Evolutionary conservation across 2,329 filamentous ascomycete genomes (phyloP).

Genomic region (Decorospora gaudefroyi): DNA sequence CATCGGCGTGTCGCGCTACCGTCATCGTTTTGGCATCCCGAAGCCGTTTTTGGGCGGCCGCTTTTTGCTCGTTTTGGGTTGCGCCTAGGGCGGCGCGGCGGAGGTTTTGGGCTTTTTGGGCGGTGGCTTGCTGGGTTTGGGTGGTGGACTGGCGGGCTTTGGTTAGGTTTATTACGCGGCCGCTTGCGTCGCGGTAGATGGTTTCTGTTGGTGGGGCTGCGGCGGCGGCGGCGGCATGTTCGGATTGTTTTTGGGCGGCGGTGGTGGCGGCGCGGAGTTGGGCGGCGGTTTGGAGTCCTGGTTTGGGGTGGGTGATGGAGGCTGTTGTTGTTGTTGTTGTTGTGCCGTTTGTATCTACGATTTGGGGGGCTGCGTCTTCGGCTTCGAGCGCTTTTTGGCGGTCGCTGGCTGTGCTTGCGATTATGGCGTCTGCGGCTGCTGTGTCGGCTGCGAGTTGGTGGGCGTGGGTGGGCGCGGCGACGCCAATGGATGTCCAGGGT

Average conservation of each 20-base stretch:
- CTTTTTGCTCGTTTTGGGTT: slow-evolving; percentile 65
- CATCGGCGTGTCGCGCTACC: slow-evolving; percentile 79
- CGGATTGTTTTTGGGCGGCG: slow-evolving; percentile 65
- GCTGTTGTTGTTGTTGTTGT: too few relatives aligned
- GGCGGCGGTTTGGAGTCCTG: slow-evolving; percentile 82
- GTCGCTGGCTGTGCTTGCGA: slow-evolving; percentile 72
- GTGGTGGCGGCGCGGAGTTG: slow-evolving; percentile 65
- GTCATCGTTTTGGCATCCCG: slow-evolving; percentile 82
- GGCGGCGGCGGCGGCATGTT: slow-evolving; percentile 48
- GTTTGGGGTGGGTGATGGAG: too few relatives aligned
- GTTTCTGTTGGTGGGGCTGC: too few relatives aligned
- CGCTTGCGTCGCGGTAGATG: slow-evolving; percentile 92
- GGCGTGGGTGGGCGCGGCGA: slow-evolving; percentile 54
- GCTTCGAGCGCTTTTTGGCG: slow-evolving; percentile 53
- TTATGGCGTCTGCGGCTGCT: slow-evolving; percentile 75
- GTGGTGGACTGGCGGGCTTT: too few relatives aligned
- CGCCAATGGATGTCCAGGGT: slow-evolving; percentile 72
- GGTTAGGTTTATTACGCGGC: slow-evolving; percentile 88
- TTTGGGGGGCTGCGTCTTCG: slow-evolving; percentile 51
- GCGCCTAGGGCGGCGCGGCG: too few relatives aligned
- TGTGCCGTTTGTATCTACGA: slow-evolving; percentile 59
- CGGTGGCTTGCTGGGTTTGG: too few relatives aligned
- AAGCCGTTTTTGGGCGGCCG: slow-evolving; percentile 67
- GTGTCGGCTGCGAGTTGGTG: slow-evolving; percentile 71
- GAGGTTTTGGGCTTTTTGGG: too few relatives aligned